These are phyloP conservation scores for Vaccinium corymbosum DNA, from an alignment of 148 eudicot species.

Conservation along the genomic window DNA sequence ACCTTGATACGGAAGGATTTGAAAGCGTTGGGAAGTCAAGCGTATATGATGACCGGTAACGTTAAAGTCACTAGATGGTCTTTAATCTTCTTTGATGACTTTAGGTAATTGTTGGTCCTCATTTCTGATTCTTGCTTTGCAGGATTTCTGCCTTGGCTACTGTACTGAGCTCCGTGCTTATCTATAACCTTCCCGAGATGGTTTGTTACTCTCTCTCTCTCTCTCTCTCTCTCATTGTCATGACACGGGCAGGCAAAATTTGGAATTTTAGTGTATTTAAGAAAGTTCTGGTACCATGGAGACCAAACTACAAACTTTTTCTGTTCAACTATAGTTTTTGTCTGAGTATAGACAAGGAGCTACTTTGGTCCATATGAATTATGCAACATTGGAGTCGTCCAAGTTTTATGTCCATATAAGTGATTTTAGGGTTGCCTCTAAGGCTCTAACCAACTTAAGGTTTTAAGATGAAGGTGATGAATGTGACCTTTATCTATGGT, in stretches of 20 bases:
- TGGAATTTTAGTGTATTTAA: too few relatives aligned
- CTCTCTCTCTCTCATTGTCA: not conserved
- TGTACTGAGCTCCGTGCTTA: slow-evolving; percentile 87
- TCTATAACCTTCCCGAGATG: slow-evolving; percentile 98
- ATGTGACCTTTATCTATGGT: not conserved
- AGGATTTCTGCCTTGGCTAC: slow-evolving; percentile 97
- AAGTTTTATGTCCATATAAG: not conserved
- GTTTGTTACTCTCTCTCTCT: slow-evolving; percentile 13
- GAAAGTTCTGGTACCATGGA: not conserved
- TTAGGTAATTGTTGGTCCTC: slow-evolving; percentile 15
- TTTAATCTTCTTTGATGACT: slow-evolving; percentile 13
- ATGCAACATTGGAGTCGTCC: not conserved
- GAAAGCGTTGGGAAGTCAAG: slow-evolving; percentile 98
- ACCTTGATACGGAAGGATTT: slow-evolving; percentile 98
- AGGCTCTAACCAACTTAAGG: not conserved
- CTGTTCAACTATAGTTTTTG: not conserved
- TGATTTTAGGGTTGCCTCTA: too few relatives aligned
- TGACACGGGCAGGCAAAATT: not conserved
- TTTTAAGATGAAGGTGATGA: not conserved
- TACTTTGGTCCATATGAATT: not conserved
- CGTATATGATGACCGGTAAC: slow-evolving; percentile 95
- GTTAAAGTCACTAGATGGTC: slow-evolving; percentile 11
- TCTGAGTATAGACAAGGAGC: not conserved
- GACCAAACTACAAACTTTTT: not conserved
- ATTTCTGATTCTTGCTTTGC: slow-evolving; percentile 27